Evolutionary conservation across 164 flowering plant species (phyloP), one percentile per base, ranked within the genome.

Genomic region (Cinnamomum micranthum): DNA sequence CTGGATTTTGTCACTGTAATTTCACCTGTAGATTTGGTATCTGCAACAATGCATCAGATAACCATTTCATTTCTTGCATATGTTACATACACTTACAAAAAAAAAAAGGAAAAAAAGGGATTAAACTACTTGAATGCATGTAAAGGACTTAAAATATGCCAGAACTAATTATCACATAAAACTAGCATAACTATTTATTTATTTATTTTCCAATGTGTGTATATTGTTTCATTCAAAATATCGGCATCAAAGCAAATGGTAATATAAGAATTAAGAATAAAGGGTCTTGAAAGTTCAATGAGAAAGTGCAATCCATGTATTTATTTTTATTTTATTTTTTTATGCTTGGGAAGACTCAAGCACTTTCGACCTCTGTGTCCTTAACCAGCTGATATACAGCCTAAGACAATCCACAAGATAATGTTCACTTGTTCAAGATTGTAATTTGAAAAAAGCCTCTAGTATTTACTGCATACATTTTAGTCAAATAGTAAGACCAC

Each of bases 21-120:
- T 76, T 70, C 84, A 76, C 76, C 47, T 33, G 72, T 51, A 25
- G 70, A 75, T 67, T 64, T 78, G 22, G 71, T 64, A 64, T 72
- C 88, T 83, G 82, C 73, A 83, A 65, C 50, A 70, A 77, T 59
- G 41, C 66, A 69, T 28, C 64, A 55, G 20, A 70, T 23, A 15
- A 55, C n/a, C n/a, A 19, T 14, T 20, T 55, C 60, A 55, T 15
- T 55, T 55, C n/a, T 55, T 55, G n/a, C 60, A 55, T 55, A 15
- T 0, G n/a, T 55, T 55, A 55, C 19, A 14, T 55, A 41, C 47
- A 41, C 47, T 6, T n/a, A n/a, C n/a, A 9, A 41, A 41, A 41
- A 41, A 3, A 41, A 41, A 6, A 10, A 35, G 9, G 1, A 41
- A 35, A 35, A 41, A 7, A 41, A 41, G 47, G 47, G 47, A 41